Conservation (phyloP, 1,284 basidiomycete genomes). For the Ceratobasidium sp. region DNA sequence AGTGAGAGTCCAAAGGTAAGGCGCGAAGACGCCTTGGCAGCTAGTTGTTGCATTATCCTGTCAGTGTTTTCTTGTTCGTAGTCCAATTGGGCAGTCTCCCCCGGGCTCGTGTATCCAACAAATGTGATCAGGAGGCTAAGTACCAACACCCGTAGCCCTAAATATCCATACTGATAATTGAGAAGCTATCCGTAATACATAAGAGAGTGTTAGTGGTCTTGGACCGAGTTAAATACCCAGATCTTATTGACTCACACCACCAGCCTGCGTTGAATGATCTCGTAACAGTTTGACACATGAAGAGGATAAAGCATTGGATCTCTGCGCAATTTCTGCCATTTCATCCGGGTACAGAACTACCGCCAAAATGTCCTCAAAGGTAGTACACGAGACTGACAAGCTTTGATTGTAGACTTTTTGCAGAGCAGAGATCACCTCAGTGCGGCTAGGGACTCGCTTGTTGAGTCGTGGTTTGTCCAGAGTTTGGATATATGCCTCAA, state of each 20-base stretch:
- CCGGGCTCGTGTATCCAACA: not conserved
- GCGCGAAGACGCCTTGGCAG: not conserved
- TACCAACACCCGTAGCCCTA: not conserved
- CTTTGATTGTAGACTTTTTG: conserved; percentile 4
- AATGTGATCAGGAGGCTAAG: conserved; percentile 4
- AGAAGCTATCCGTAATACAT: not conserved
- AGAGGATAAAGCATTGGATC: not conserved
- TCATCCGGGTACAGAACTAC: not conserved
- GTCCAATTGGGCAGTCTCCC: not conserved
- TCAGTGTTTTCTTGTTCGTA: not conserved
- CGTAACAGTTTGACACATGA: not conserved
- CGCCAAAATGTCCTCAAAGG: not conserved
- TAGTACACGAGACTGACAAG: not conserved
- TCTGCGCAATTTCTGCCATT: not conserved
- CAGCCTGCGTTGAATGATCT: not conserved
- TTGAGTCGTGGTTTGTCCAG: not conserved
- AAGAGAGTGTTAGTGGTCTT: not conserved
- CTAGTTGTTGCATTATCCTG: not conserved
- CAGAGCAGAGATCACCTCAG: not conserved
- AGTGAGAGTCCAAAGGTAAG: not conserved
- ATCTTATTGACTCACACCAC: not conserved
- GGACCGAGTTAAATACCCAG: not conserved
- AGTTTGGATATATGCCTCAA: not conserved
- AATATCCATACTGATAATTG: not conserved
- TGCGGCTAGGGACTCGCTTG: not conserved